Conservation (phyloP, 768 basidiomycete genomes). For the Mycena albidolilacea region DNA sequence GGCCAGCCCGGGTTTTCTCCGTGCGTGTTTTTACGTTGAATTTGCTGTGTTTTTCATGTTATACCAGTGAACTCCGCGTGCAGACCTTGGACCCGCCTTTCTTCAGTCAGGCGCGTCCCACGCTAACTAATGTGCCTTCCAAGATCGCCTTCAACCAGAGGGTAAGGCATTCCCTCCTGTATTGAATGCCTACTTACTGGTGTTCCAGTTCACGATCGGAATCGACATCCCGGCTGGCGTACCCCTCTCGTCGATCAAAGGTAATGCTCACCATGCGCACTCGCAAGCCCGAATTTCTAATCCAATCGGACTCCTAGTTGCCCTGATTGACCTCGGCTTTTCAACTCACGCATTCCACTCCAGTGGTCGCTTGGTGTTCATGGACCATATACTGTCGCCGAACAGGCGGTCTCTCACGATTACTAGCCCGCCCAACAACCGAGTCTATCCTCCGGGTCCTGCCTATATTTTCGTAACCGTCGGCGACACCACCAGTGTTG, state of each 20-base stretch:
- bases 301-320: conserved; percentile 39
- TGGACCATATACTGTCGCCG: conserved; percentile 43
- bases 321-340: conserved; percentile 51
- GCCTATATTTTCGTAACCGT: too few species aligned
- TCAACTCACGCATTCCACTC: too few species aligned
- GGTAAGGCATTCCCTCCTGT: not conserved
- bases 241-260: conserved; percentile 23
- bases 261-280: not conserved
- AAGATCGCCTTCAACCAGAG: not conserved
- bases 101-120: too few species aligned
- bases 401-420: conserved; percentile 48
- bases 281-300: not conserved
- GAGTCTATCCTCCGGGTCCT: conserved; percentile 42
- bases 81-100: conserved; percentile 45
- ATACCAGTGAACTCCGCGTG: conserved; percentile 48
- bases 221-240: conserved; percentile 45
- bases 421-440: conserved; percentile 52
- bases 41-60: not conserved
- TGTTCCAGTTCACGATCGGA: conserved; percentile 44
- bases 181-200: not conserved
- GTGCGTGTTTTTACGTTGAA: not conserved
- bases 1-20: conserved; percentile 2
- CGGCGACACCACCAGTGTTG: too few species aligned
- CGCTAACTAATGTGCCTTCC: too few species aligned
- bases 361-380: conserved; percentile 43